Percentiles rank a stretch among this genome's conserved stretches.
phyloP scores from a whole-genome alignment of 2,329 filamentous ascomycete genomes.

The Epichloe bromicola region DNA sequence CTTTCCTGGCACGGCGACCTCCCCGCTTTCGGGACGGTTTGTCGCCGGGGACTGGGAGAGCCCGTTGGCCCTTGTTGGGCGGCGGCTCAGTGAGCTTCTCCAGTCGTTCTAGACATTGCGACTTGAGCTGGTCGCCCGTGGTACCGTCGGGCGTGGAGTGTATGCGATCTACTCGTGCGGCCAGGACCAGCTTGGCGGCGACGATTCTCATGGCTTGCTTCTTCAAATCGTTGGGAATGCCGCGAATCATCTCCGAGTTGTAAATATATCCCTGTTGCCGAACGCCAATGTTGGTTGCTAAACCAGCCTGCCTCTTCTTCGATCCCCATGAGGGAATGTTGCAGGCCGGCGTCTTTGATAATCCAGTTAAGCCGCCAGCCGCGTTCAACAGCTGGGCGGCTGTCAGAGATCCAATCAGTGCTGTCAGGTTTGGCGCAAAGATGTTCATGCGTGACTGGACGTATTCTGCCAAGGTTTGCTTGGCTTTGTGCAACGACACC shows the following conservation, averaged over 20 bases:
- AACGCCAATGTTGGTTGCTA: conserved; percentile 85
- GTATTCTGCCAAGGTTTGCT: conserved; percentile 77
- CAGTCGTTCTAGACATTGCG: conserved; percentile 70
- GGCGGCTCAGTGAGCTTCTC: conserved; percentile 90
- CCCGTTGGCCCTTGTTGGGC: conserved; percentile 75
- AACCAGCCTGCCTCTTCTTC: conserved; percentile 70
- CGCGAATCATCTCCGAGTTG: conserved; percentile 77
- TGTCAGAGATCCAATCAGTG: conserved; percentile 79
- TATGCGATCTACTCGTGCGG: conserved; percentile 77
- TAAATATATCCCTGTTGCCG: conserved; percentile 89
- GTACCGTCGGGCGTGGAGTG: conserved; percentile 72
- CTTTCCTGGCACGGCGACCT: conserved; percentile 77
- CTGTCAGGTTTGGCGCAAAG: conserved; percentile 88
- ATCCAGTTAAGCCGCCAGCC: conserved; percentile 72
- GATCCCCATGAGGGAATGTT: conserved; percentile 86
- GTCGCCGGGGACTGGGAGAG: conserved; percentile 85
- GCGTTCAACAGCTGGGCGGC: conserved; percentile 95
- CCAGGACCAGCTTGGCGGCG: conserved; percentile 84
- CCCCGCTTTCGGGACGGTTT: conserved; percentile 89
- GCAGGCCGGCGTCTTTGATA: conserved; percentile 86
- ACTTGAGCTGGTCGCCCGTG: conserved; percentile 68
- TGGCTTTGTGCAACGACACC: conserved; percentile 75
- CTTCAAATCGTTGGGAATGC: conserved; percentile 75
- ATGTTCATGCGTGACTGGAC: conserved; percentile 95
- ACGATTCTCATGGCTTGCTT: conserved; percentile 93